Percentiles rank a stretch among this genome's conserved stretches.
Conservation (phyloP, 129 eudicot species). For the Solidago caesia region DNA sequence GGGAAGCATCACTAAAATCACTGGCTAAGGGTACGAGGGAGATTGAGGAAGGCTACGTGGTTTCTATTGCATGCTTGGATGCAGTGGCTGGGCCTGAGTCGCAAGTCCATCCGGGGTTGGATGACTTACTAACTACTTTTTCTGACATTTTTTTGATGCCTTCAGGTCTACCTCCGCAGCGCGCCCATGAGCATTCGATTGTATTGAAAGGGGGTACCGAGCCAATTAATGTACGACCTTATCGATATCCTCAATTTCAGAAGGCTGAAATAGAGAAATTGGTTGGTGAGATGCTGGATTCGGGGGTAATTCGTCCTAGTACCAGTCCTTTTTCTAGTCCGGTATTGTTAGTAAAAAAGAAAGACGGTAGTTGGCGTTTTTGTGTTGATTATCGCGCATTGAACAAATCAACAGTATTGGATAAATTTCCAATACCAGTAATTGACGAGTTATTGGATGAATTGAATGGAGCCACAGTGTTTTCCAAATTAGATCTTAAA, state of each 20-base stretch:
- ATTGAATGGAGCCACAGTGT: neutral
- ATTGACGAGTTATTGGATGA: neutral
- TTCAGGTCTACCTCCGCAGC: too few relatives aligned
- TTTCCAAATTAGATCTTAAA: neutral
- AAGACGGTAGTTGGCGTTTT: neutral
- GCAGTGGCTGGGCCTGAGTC: too few relatives aligned
- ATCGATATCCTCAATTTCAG: neutral
- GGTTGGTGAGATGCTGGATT: neutral
- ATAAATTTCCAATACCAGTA: neutral
- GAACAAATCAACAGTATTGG: neutral
- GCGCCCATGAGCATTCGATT: too few relatives aligned
- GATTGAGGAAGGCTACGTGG: too few relatives aligned
- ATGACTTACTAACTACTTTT: too few relatives aligned
- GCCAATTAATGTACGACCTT: neutral
- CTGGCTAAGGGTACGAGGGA: too few relatives aligned
- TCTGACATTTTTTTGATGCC: too few relatives aligned
- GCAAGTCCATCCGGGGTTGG: too few relatives aligned
- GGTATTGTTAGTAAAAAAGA: neutral
- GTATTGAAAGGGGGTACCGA: too few relatives aligned
- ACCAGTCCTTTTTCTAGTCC: neutral
- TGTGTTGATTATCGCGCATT: neutral
- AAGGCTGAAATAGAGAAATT: neutral
- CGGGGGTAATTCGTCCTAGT: neutral
- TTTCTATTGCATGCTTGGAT: too few relatives aligned
- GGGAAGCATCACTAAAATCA: too few relatives aligned